phyloP scores from a whole-genome alignment of 768 basidiomycete genomes.

The Lanmaoa rubissima region DNA sequence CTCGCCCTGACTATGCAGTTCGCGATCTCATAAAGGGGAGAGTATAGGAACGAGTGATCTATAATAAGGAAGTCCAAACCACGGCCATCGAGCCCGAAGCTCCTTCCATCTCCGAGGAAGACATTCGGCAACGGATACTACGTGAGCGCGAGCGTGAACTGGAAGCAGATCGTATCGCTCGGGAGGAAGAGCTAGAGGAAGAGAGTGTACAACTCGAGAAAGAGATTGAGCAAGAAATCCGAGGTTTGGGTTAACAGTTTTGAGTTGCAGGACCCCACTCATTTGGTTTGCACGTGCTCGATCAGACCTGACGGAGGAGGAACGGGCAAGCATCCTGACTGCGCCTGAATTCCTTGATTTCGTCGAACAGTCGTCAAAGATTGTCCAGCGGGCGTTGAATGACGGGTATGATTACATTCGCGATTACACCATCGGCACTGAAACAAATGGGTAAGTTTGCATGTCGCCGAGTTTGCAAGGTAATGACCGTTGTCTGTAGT shows the following conservation, averaged over 20 bases:
- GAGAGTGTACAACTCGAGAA: conserved; percentile 81
- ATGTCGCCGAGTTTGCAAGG: neutral
- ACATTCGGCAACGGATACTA: conserved; percentile 67
- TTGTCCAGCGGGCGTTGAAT: conserved; percentile 90
- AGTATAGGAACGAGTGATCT: conserved; percentile 69
- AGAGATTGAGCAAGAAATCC: conserved; percentile 84
- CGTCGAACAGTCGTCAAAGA: conserved; percentile 91
- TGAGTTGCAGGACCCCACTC: neutral
- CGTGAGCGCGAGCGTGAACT: conserved; percentile 61
- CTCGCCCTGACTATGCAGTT: neutral
- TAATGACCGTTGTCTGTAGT: conserved; percentile 39
- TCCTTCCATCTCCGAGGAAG: conserved; percentile 58
- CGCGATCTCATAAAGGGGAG: neutral
- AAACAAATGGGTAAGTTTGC: conserved; percentile 70
- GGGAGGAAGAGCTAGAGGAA: conserved; percentile 78
- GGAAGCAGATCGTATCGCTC: conserved; percentile 64
- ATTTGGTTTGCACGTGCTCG: neutral
- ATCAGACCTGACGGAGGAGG: conserved; percentile 83
- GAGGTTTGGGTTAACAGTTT: conserved; percentile 46
- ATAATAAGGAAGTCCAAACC: conserved; percentile 86
- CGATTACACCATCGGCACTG: conserved; percentile 91
- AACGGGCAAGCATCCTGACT: conserved; percentile 75
- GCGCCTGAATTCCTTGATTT: conserved; percentile 93
- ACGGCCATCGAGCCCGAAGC: conserved; percentile 58
- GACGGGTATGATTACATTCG: conserved; percentile 96